Evolutionary conservation across 1,284 basidiomycete species (phyloP).

Genomic region (Pisolithus thermaeus): DNA sequence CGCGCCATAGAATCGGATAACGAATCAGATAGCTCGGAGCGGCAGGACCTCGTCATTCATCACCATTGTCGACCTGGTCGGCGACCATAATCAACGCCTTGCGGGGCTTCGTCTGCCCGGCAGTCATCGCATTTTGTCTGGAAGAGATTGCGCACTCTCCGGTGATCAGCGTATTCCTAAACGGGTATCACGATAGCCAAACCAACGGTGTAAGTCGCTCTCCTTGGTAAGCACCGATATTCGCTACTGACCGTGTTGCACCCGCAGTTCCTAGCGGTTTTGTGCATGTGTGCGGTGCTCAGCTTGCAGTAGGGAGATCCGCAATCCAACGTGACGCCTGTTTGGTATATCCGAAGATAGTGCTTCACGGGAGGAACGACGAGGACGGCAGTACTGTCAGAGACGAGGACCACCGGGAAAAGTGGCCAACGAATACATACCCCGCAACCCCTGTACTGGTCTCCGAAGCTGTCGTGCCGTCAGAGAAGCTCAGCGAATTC

Average conservation of each 20-base stretch:
- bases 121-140: slow-evolving; percentile 46
- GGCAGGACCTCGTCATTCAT: slow-evolving; percentile 7
- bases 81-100: slow-evolving; percentile 18
- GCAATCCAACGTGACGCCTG: slow-evolving; percentile 42
- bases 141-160: slow-evolving; percentile 42
- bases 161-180: slow-evolving; percentile 36
- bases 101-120: slow-evolving; percentile 27
- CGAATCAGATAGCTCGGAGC: too few relatives aligned
- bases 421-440: slow-evolving; percentile 29
- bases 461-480: slow-evolving; percentile 42
- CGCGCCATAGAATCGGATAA: too few relatives aligned
- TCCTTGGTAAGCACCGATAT: background rate
- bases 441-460: slow-evolving; percentile 59
- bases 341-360: slow-evolving; percentile 48
- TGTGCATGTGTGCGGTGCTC: slow-evolving; percentile 42
- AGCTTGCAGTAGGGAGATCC: slow-evolving; percentile 34
- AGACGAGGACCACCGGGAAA: slow-evolving; percentile 4
- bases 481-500: background rate
- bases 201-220: background rate
- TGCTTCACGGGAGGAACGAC: slow-evolving; percentile 33
- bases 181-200: background rate
- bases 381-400: background rate
- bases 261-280: slow-evolving; percentile 34
- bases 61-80: slow-evolving; percentile 15
- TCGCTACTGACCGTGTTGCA: slow-evolving; percentile 24